These are phyloP conservation scores for Aspergillus vadensis DNA, from an alignment of 2,329 filamentous ascomycete genomes.

Conservation along the genomic window DNA sequence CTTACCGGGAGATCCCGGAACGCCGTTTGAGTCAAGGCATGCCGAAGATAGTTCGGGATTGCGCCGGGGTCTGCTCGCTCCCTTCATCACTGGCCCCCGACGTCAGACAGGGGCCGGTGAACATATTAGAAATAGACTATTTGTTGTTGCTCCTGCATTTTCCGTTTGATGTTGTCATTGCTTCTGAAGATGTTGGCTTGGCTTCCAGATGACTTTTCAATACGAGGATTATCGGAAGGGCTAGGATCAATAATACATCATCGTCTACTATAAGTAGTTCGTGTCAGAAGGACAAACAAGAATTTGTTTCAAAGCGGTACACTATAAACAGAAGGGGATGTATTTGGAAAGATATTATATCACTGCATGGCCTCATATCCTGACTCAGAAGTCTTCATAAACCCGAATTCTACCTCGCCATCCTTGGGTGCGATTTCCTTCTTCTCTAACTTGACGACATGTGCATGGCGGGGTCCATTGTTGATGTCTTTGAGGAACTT, in stretches of 20 bases:
- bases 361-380: constrained; percentile 21
- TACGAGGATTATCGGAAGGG: too few relatives aligned
- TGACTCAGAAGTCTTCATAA: constrained; percentile 43
- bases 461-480: constrained; percentile 70
- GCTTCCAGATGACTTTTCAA: background rate
- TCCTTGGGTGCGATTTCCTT: constrained; percentile 66
- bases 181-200: background rate
- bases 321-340: too few relatives aligned
- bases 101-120: constrained; percentile 3
- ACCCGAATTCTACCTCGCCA: constrained; percentile 67
- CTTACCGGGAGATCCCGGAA: constrained; percentile 10
- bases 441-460: constrained; percentile 73
- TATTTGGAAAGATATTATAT: background rate
- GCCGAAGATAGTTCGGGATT: constrained; percentile 15
- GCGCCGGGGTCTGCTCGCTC: background rate
- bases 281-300: too few relatives aligned
- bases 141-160: background rate
- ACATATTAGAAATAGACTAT: background rate
- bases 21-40: constrained; percentile 5
- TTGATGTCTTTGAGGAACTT: constrained; percentile 75
- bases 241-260: too few relatives aligned
- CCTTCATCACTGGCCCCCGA: constrained; percentile 1
- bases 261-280: too few relatives aligned
- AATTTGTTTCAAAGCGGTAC: background rate
- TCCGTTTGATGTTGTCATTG: background rate